Base-by-base conservation (phyloP, 2,329 filamentous ascomycete species). In the Arachnomyces sp. region DNA sequence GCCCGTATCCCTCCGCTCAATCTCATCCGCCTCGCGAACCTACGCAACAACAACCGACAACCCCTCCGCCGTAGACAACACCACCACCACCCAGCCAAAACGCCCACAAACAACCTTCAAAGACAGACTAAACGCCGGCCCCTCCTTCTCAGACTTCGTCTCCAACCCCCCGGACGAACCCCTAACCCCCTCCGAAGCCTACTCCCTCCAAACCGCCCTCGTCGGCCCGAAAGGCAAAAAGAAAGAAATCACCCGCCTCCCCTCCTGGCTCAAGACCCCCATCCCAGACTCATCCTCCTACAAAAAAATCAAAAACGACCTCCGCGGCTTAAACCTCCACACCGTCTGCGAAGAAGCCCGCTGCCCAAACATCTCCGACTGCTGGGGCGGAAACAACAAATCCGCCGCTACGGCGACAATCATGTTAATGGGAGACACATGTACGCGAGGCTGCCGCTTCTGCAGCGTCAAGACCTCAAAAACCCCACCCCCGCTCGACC, bases 361-460 rank as follows among this genome's bases (percentile, higher is more conserved):
- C 50, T 98, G 92, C 65, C 92, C 92, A 45, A 98, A 98, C 65
- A 95, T 98, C 45, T 88, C 84, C 48, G 90, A 96, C 62, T 98
- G 92, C 71, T 98, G 92, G 92, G 92, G 92, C 46, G 92, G 92
- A 28, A 80, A 74, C 58, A 79, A 84, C 62, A 95, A 95, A 70
- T 82, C 80, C 50, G 83, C 87, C 17, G 92, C 92, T 3, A 98
- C 92, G 25, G 92, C 92, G 2, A 98, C 92, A 8, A 96, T 98
- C 65, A 98, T 98, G 92, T 71, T 98, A 35, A 96, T 96, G 89
- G 92, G 92, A 49, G 92, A 98, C 63, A 96, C 90, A 7, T 98
- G 92, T 66, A 98, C 92, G 13, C 78, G 92, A 44, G 92, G 90
- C 13, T 98, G 92, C 66, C 80, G 92, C 39, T 98, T 98, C 72